Conservation (phyloP, 768 basidiomycete species). For the Lactarius trivialis region DNA sequence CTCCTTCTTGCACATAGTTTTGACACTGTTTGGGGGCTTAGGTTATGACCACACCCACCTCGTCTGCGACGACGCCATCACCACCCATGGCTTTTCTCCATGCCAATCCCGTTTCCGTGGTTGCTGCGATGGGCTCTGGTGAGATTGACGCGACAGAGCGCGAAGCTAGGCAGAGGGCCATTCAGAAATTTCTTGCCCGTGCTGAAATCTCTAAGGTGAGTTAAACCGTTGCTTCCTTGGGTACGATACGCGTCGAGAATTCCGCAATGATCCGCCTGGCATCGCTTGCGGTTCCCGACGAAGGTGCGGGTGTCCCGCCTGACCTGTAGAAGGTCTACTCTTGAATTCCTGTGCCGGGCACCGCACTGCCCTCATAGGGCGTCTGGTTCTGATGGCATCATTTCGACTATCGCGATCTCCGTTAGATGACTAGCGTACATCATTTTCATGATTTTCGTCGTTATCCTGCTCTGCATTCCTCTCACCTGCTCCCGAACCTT, state of each 20-base stretch:
- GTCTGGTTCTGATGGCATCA: neutral
- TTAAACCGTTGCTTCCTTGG: slow-evolving; percentile 27
- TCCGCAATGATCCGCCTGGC: slow-evolving; percentile 16
- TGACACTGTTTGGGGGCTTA: neutral
- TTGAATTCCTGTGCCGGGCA: neutral
- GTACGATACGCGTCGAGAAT: slow-evolving; percentile 19
- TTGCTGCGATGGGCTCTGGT: slow-evolving; percentile 28
- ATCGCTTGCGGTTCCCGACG: neutral
- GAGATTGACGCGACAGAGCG: slow-evolving; percentile 41
- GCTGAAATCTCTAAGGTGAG: slow-evolving; percentile 78
- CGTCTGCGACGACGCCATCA: slow-evolving; percentile 77
- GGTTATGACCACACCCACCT: slow-evolving; percentile 70
- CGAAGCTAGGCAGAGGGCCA: slow-evolving; percentile 59
- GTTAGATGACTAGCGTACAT: neutral
- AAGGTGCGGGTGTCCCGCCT: neutral
- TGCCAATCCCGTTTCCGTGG: slow-evolving; percentile 35
- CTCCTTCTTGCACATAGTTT: neutral
- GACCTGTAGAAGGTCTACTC: neutral
- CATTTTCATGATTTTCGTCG: slow-evolving; percentile 12
- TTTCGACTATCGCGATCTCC: neutral
- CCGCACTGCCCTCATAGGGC: neutral
- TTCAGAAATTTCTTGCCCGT: slow-evolving; percentile 70
- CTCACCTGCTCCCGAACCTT: neutral
- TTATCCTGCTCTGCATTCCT: neutral
- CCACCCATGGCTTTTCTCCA: slow-evolving; percentile 62